A percentile compares a stretch with the other conserved stretches of the same genome.
Conservation (phyloP, 1,284 basidiomycete genomes). For the Mycena citricolor region DNA sequence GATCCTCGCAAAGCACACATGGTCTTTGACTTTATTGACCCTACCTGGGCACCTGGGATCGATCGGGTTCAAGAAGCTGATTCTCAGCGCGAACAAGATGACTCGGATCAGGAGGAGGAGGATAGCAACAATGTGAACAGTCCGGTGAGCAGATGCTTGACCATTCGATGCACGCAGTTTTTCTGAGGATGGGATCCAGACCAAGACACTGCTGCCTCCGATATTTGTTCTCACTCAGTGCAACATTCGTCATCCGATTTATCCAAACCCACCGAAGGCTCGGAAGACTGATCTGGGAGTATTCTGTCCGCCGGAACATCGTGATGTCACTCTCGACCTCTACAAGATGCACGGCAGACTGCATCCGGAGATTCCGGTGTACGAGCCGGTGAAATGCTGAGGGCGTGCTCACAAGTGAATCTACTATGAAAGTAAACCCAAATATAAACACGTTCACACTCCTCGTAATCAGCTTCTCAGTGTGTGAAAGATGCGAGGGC, state of each 20-base stretch:
- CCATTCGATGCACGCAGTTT: too few relatives aligned
- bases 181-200: too few relatives aligned
- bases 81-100: background rate
- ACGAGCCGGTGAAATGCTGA: constrained; percentile 15
- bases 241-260: constrained; percentile 15
- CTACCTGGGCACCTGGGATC: constrained; percentile 22
- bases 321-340: constrained; percentile 16
- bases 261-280: constrained; percentile 23
- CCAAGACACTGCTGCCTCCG: too few relatives aligned
- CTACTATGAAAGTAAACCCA: too few relatives aligned
- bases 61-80: constrained; percentile 9
- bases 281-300: constrained; percentile 1
- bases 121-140: too few relatives aligned
- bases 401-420: too few relatives aligned
- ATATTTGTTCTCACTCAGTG: constrained; percentile 11
- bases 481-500: too few relatives aligned
- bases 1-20: constrained; percentile 14
- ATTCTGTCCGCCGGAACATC: constrained; percentile 23
- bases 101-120: constrained; percentile 1
- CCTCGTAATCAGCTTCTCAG: too few relatives aligned
- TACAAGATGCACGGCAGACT: constrained; percentile 10
- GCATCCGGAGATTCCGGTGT: constrained; percentile 16
- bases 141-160: too few relatives aligned
- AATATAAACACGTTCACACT: too few relatives aligned
- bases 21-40: constrained; percentile 20